These are phyloP conservation scores for Lignosus rhinocerotis DNA, from an alignment of 1,284 basidiomycete species.

Conservation along the genomic window DNA sequence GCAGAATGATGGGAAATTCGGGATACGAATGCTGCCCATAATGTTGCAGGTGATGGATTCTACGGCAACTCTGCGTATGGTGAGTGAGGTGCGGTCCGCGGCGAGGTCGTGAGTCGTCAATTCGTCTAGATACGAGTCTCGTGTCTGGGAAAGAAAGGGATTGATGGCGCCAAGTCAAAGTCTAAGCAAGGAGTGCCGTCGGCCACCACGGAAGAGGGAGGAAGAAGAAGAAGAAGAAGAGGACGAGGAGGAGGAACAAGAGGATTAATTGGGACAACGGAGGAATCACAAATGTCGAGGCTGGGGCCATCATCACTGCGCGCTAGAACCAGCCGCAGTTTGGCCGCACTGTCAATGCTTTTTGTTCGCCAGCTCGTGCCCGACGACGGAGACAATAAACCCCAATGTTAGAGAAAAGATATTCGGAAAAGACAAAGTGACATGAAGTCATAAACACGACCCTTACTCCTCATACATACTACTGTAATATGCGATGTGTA, in stretches of 20 bases:
- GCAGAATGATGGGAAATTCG: constrained; percentile 49
- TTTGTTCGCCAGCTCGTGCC: background rate
- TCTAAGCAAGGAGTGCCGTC: too few relatives aligned
- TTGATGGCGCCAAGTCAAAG: too few relatives aligned
- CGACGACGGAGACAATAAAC: constrained; percentile 1
- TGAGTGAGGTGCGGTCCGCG: background rate
- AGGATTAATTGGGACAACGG: too few relatives aligned
- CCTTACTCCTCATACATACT: too few relatives aligned
- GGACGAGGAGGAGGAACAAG: too few relatives aligned
- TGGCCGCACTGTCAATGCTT: background rate
- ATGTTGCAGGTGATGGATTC: background rate
- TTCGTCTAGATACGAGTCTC: background rate
- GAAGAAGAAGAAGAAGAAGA: too few relatives aligned
- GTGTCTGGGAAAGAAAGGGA: too few relatives aligned
- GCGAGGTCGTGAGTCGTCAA: constrained; percentile 2
- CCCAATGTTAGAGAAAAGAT: constrained; percentile 1
- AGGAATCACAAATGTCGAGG: too few relatives aligned
- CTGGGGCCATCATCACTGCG: background rate
- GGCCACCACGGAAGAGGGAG: too few relatives aligned
- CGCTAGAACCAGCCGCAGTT: constrained; percentile 5
- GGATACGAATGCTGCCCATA: constrained; percentile 54
- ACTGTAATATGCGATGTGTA: too few relatives aligned
- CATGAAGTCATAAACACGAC: too few relatives aligned
- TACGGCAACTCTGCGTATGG: background rate
- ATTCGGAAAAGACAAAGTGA: too few relatives aligned